Evolutionary conservation across 306 rosid species (phyloP), one percentile per base, ranked within the genome.

Genomic region (Hippophae tibetana): DNA sequence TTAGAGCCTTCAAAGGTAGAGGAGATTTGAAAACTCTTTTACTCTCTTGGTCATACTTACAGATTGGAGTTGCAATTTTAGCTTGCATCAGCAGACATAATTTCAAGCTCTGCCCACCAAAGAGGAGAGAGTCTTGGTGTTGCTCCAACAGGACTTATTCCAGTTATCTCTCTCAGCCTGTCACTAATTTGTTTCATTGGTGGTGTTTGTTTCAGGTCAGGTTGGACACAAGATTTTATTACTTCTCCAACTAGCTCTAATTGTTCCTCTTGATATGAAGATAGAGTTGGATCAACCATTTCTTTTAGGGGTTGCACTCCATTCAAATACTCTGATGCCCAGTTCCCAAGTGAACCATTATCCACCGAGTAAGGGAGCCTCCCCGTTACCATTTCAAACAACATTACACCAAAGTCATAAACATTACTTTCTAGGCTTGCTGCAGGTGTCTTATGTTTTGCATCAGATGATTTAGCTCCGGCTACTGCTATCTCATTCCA

Each of bases 61-160:
- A 76, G 56, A 60, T 61, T 42, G 47, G 47, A 58, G 43, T 11
- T 31, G 5, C 5, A 25, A 12, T 65, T 75, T 81, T 69, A 92
- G 77, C 71, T 73, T 61, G 76, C 87, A 46, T 88, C 81, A 6
- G 72, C 58, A 9, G 97, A 85, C 54, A 71, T 13, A 69, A 88
- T 82, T 81, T 92, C 99, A 69, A 92, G 85, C 83, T 92, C 99
- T 14, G 99, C 99, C 99, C 99, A 92, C 99, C 99, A 88, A 63
- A 92, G 99, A 47, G 96, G 90, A 26, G 95, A 92, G 68, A 83
- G 83, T 58, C 72, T 92, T 0, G 99, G 96, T 45, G 75, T 67
- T 42, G 95, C 96, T 58, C 69, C 89, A 9, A 87, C 95, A 0
- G 86, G 90, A 43, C 89, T 68, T 73, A 92, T 70, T 55, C 83